These are phyloP conservation scores for Tylopilus cervinicoccineus DNA, from an alignment of 768 basidiomycete species.

Conservation along the genomic window DNA sequence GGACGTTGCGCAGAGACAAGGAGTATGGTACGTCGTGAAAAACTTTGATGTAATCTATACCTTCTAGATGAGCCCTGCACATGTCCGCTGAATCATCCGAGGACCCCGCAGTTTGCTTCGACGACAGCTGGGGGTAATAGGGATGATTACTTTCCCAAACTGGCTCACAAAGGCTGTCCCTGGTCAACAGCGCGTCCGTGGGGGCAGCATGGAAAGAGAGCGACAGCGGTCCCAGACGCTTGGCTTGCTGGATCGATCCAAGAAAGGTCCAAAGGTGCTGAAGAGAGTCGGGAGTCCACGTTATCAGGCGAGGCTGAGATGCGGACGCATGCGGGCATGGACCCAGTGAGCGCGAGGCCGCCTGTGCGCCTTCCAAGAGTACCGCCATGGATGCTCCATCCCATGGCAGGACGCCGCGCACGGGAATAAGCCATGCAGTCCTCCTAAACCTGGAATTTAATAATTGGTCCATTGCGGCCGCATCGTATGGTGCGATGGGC, in stretches of 20 bases:
- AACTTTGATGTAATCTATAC: constrained; percentile 52
- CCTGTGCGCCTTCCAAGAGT: constrained; percentile 31
- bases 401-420: constrained; percentile 53
- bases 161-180: constrained; percentile 15
- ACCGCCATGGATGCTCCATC: constrained; percentile 39
- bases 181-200: constrained; percentile 5
- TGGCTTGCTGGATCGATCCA: constrained; percentile 33
- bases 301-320: constrained; percentile 29
- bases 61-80: constrained; percentile 24
- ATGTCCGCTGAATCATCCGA: constrained; percentile 14
- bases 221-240: constrained; percentile 43
- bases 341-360: constrained; percentile 12
- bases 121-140: constrained; percentile 15
- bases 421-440: constrained; percentile 54
- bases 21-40: constrained; percentile 52
- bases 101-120: constrained; percentile 6
- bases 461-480: constrained; percentile 30
- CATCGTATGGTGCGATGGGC: constrained; percentile 34
- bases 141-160: constrained; percentile 26
- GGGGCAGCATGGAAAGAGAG: constrained; percentile 43
- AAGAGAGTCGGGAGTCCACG: constrained; percentile 46
- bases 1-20: constrained; percentile 44
- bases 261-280: constrained; percentile 50
- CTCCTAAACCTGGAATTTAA: constrained; percentile 35
- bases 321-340: constrained; percentile 16